phyloP scores from a whole-genome alignment of 2,329 filamentous ascomycete genomes.

The Domatiomyces globalis region DNA sequence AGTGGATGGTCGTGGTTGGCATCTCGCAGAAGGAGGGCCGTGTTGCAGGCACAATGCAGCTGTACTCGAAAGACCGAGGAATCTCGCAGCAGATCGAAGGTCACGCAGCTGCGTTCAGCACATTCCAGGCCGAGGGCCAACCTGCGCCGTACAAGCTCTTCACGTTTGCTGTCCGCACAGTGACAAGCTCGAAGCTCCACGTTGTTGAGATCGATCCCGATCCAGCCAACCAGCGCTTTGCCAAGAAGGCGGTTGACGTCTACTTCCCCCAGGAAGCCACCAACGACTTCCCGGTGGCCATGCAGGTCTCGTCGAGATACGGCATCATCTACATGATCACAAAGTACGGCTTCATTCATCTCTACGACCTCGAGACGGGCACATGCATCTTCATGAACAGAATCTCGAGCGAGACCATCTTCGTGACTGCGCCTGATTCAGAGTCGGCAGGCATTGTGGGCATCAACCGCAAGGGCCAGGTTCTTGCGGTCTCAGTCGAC shows the following conservation, averaged over 20 bases:
- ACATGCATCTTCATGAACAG: conserved; percentile 99
- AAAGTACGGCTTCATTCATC: conserved; percentile 97
- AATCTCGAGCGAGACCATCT: conserved; percentile 98
- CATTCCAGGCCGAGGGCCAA: conserved; percentile 74
- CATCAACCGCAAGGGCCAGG: conserved; percentile 95
- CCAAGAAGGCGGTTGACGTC: conserved; percentile 93
- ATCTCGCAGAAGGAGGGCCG: conserved; percentile 88
- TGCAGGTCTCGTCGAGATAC: conserved; percentile 94
- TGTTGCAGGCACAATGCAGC: conserved; percentile 89
- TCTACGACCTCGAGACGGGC: conserved; percentile 93
- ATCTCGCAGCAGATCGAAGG: conserved; percentile 98
- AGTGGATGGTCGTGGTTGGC: conserved; percentile 96
- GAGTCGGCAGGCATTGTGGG: conserved; percentile 79
- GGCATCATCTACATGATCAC: conserved; percentile 94
- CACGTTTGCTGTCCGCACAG: conserved; percentile 84
- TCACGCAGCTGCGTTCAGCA: conserved; percentile 88
- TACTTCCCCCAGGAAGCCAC: conserved; percentile 93
- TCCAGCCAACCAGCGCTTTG: conserved; percentile 72
- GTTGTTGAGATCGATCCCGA: conserved; percentile 95
- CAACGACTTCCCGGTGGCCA: conserved; percentile 94
- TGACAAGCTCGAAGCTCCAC: conserved; percentile 84
- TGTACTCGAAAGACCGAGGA: conserved; percentile 88
- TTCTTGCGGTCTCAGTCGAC: conserved; percentile 84
- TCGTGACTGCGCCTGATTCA: conserved; percentile 74
- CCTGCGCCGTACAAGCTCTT: conserved; percentile 88